These are phyloP conservation scores for Bromus sterilis DNA, from an alignment of 176 grass and related monocot species.

Conservation along the genomic window DNA sequence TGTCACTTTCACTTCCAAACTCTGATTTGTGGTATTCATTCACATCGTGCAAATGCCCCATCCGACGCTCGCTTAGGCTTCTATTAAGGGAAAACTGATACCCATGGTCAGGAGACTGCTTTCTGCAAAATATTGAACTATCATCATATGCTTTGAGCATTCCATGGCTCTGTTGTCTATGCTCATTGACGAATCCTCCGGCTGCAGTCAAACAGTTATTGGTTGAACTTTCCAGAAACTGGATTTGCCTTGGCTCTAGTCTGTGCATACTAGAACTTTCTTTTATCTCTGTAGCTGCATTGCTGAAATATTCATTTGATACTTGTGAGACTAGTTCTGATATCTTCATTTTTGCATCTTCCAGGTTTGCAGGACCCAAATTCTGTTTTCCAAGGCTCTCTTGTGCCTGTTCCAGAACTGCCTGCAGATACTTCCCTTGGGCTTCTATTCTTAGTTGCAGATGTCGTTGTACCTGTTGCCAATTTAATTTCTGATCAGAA, in stretches of 20 bases:
- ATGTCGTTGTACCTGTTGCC: conserved; percentile 75
- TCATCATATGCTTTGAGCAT: conserved; percentile 44
- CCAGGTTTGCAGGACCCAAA: conserved; percentile 46
- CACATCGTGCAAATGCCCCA: conserved; percentile 16
- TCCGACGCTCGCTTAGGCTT: conserved; percentile 33
- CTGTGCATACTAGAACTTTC: conserved; percentile 43
- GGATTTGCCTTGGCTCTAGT: conserved; percentile 42
- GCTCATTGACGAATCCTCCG: conserved; percentile 55
- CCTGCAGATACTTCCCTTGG: conserved; percentile 88
- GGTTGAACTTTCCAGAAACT: conserved; percentile 56
- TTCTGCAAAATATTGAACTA: conserved; percentile 29
- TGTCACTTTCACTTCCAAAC: conserved; percentile 31
- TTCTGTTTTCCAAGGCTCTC: conserved; percentile 83
- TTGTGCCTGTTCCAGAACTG: conserved; percentile 92
- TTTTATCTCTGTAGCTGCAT: conserved; percentile 27
- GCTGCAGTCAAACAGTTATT: conserved; percentile 50
- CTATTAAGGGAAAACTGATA: conserved; percentile 33
- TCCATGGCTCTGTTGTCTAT: conserved; percentile 34
- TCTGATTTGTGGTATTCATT: conserved; percentile 26
- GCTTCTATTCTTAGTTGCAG: conserved; percentile 88
- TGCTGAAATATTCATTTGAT: conserved; percentile 67
- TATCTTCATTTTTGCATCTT: conserved; percentile 77
- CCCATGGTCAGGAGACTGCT: conserved; percentile 25
- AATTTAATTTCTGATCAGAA: conserved; percentile 27
- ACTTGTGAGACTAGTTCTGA: conserved; percentile 69